These are phyloP conservation scores for Rhizopus delemar DNA, from an alignment of 371 early-diverging fungal species.

Conservation along the genomic window DNA sequence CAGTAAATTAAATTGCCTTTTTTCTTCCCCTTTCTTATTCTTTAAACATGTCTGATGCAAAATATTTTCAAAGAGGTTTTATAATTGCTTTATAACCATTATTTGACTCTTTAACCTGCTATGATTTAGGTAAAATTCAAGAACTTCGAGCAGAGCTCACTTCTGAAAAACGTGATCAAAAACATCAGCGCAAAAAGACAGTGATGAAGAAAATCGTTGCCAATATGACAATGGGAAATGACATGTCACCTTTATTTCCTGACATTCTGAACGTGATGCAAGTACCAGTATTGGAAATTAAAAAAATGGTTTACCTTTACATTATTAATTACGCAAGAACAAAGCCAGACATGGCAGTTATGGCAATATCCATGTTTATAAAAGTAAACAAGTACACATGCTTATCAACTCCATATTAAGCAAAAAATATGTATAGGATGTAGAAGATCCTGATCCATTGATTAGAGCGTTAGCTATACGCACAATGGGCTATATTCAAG, in stretches of 20 bases:
- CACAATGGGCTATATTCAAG: slow-evolving; percentile 93
- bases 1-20: not conserved
- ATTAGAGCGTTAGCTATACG: slow-evolving; percentile 90
- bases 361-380: slow-evolving; percentile 76
- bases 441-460: slow-evolving; percentile 85
- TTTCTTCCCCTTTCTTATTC: not conserved
- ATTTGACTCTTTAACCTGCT: not conserved
- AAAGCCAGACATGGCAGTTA: slow-evolving; percentile 87
- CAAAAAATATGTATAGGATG: slow-evolving; percentile 51
- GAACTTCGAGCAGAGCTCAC: slow-evolving; percentile 91
- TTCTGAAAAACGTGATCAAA: slow-evolving; percentile 88
- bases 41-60: slow-evolving; percentile 69
- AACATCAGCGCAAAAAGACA: slow-evolving; percentile 83
- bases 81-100: not conserved
- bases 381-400: slow-evolving; percentile 47
- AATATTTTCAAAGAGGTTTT: slow-evolving; percentile 84
- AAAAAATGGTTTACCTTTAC: slow-evolving; percentile 94
- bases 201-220: slow-evolving; percentile 96
- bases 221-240: slow-evolving; percentile 99
- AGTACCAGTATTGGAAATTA: slow-evolving; percentile 59
- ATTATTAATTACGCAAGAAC: slow-evolving; percentile 84
- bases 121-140: slow-evolving; percentile 84
- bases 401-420: not conserved
- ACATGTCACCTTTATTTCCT: slow-evolving; percentile 89
- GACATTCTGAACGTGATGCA: slow-evolving; percentile 63